Conservation (phyloP, 345 rosid species). For the Anacardium occidentale region DNA sequence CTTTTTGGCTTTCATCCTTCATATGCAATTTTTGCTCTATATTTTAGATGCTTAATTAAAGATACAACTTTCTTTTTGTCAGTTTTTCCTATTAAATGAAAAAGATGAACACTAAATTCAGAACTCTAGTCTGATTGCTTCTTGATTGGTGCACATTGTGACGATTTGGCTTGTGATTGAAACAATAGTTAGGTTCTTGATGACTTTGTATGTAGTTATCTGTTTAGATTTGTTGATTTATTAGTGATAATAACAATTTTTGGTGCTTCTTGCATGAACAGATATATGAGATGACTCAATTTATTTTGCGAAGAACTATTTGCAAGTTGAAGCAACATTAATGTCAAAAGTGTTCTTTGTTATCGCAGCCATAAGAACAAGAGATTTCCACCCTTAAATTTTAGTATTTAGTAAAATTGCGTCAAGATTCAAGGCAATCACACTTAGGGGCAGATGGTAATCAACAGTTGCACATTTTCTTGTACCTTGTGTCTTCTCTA, state of each 20-base stretch:
- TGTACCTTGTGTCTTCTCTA: background rate
- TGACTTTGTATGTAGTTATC: background rate
- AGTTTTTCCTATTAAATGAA: conserved; percentile 8
- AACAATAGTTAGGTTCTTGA: background rate
- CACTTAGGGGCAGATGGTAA: no score
- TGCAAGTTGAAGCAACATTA: background rate
- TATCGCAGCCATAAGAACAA: background rate
- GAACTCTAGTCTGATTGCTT: background rate
- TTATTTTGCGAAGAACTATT: background rate
- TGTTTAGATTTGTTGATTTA: no score
- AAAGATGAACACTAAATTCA: background rate
- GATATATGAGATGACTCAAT: background rate
- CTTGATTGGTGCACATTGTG: background rate
- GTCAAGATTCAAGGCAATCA: background rate
- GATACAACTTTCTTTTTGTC: conserved; percentile 7
- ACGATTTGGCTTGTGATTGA: background rate
- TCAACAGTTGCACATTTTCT: no score
- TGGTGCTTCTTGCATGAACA: conserved; percentile 8
- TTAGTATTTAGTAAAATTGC: background rate
- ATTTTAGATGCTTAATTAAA: background rate
- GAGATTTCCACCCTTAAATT: background rate
- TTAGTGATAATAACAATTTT: background rate
- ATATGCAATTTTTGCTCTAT: conserved; percentile 11
- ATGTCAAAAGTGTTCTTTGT: background rate
- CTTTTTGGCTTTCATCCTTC: conserved; percentile 12